Conservation (phyloP, 2,329 filamentous ascomycete genomes). For the Alternaria arbusti region DNA sequence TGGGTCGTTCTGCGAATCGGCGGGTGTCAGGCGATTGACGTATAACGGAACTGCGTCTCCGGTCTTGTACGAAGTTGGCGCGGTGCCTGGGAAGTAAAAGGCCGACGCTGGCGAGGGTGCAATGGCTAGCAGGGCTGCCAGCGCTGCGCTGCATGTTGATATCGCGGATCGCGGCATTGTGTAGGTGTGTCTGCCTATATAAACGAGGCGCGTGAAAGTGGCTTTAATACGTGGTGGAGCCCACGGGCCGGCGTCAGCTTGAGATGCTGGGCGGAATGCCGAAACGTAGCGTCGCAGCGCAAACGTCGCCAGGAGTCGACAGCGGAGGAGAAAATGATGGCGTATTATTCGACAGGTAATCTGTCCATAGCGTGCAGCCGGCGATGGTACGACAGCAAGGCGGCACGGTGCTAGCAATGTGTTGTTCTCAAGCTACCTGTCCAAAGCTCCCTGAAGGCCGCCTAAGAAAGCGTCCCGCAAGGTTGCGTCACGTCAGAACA, state of each 20-base stretch:
- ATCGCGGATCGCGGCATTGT: slow-evolving; percentile 41
- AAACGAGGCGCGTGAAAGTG: slow-evolving; percentile 4
- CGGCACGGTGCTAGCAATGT: slow-evolving; percentile 22
- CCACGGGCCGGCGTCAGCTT: slow-evolving; percentile 15
- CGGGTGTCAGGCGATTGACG: slow-evolving; percentile 91
- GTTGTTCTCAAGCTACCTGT: slow-evolving; percentile 34
- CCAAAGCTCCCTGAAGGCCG: slow-evolving; percentile 21
- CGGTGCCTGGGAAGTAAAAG: slow-evolving; percentile 96
- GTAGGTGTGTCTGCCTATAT: slow-evolving; percentile 6
- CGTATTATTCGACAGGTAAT: neutral
- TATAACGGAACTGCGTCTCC: slow-evolving; percentile 83
- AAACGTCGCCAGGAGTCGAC: slow-evolving; percentile 6
- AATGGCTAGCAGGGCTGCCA: slow-evolving; percentile 48
- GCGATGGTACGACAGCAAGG: neutral
- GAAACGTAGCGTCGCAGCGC: slow-evolving; percentile 16
- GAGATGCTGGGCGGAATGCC: slow-evolving; percentile 16
- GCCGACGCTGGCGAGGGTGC: slow-evolving; percentile 57
- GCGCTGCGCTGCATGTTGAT: slow-evolving; percentile 31
- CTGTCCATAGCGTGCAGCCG: slow-evolving; percentile 1
- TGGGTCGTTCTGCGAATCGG: slow-evolving; percentile 76
- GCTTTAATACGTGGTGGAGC: slow-evolving; percentile 7
- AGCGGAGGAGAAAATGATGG: neutral
- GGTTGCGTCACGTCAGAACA: neutral
- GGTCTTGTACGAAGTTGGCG: slow-evolving; percentile 86
- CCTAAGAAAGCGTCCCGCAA: slow-evolving; percentile 14